A percentile compares a stretch with the other conserved stretches of the same genome.
These are phyloP conservation scores for Yamadazyma philogaea DNA, from an alignment of 805 yeast genomes.

Conservation along the genomic window DNA sequence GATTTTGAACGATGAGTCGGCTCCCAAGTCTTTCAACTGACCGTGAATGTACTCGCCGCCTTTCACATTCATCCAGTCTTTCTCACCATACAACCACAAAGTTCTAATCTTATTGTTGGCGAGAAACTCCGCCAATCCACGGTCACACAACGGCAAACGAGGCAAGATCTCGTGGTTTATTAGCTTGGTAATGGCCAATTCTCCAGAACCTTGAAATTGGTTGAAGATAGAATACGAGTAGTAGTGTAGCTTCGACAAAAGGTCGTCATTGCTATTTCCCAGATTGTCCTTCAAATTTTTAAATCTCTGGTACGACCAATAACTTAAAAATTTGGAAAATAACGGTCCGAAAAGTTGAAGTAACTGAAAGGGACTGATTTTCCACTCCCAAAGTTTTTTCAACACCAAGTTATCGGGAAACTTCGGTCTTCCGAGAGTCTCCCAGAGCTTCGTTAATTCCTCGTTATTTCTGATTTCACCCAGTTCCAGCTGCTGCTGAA, in stretches of 20 bases:
- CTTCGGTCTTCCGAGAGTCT: slow-evolving; percentile 33
- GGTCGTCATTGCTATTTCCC: slow-evolving; percentile 9
- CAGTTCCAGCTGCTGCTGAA: slow-evolving; percentile 14
- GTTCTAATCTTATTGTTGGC: slow-evolving; percentile 21
- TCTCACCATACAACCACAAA: slow-evolving; percentile 40
- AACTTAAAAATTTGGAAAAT: slow-evolving; percentile 38
- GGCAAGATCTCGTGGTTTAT: slow-evolving; percentile 41
- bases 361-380: slow-evolving; percentile 38
- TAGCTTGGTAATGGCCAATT: slow-evolving; percentile 40
- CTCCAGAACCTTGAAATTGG: slow-evolving; percentile 44
- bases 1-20: slow-evolving; percentile 18
- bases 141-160: slow-evolving; percentile 37
- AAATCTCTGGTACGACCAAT: slow-evolving; percentile 41
- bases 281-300: slow-evolving; percentile 23
- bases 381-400: slow-evolving; percentile 35
- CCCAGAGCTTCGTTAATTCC: slow-evolving; percentile 26
- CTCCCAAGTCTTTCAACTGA: slow-evolving; percentile 18
- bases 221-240: slow-evolving; percentile 42
- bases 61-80: slow-evolving; percentile 42
- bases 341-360: slow-evolving; percentile 38
- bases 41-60: slow-evolving; percentile 36
- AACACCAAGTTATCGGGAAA: slow-evolving; percentile 33
- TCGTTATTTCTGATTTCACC: slow-evolving; percentile 18
- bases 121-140: slow-evolving; percentile 33
- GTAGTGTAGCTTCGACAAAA: slow-evolving; percentile 35